These are phyloP conservation scores for Porcisia deanei DNA, from an alignment of 208 protist genomes.

Conservation along the genomic window DNA sequence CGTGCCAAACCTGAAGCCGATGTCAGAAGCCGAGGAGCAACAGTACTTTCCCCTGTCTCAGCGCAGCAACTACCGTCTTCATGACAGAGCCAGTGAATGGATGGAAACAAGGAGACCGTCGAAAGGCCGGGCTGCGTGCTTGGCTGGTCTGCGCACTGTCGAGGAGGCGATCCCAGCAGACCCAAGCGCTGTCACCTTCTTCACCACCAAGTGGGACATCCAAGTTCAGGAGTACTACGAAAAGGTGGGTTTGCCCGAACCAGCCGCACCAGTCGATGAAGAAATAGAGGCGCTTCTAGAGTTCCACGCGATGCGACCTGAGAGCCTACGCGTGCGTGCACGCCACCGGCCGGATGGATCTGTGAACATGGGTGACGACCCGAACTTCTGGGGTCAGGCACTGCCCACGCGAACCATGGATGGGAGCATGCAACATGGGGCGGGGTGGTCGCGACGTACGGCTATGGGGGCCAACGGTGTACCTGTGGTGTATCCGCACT, in stretches of 20 bases:
- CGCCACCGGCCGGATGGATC: constrained; percentile 86
- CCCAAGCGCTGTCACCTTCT: constrained; percentile 79
- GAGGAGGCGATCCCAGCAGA: constrained; percentile 54
- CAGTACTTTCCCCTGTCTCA: constrained; percentile 44
- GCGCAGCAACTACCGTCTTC: constrained; percentile 72
- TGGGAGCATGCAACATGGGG: constrained; percentile 63
- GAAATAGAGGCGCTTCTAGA: constrained; percentile 79
- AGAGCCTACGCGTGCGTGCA: constrained; percentile 76
- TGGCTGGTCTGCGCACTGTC: constrained; percentile 48
- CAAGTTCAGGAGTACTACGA: constrained; percentile 93
- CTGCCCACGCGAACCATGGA: constrained; percentile 57
- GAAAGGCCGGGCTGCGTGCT: constrained; percentile 16
- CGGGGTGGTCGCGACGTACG: constrained; percentile 79
- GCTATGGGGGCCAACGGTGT: constrained; percentile 69
- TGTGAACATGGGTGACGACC: constrained; percentile 82
- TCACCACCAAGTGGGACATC: constrained; percentile 93
- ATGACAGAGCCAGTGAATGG: constrained; percentile 21
- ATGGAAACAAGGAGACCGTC: not conserved
- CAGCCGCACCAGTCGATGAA: constrained; percentile 72
- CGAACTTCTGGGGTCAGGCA: constrained; percentile 74
- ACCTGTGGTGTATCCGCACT: constrained; percentile 58
- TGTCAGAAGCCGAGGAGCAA: constrained; percentile 44
- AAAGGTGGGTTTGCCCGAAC: constrained; percentile 63
- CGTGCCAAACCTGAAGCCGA: constrained; percentile 32
- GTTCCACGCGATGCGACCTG: constrained; percentile 66